Conservation (phyloP, 129 eudicot species). For the Glebionis coronaria region DNA sequence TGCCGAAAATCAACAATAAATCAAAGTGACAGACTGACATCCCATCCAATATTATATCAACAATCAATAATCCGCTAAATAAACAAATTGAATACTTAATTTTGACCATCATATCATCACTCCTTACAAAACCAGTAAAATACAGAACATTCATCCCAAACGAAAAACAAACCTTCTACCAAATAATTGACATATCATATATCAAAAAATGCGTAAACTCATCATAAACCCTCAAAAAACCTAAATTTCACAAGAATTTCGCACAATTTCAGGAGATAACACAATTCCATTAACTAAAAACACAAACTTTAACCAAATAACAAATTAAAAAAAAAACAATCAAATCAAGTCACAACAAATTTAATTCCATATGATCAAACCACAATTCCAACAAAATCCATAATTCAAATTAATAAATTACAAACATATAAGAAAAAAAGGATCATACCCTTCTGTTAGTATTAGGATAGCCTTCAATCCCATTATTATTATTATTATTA, state of each 20-base stretch:
- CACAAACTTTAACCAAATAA: not conserved
- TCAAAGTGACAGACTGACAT: too few relatives aligned
- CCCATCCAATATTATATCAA: not conserved
- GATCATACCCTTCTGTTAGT: slow-evolving; percentile 68
- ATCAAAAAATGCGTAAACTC: slow-evolving; percentile 20
- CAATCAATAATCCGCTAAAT: not conserved
- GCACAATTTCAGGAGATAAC: not conserved
- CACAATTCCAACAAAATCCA: not conserved
- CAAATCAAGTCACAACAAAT: slow-evolving; percentile 1
- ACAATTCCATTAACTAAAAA: not conserved
- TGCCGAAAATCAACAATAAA: not conserved
- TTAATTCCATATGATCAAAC: slow-evolving; percentile 2
- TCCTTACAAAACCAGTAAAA: slow-evolving; percentile 13
- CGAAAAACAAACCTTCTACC: slow-evolving; percentile 2
- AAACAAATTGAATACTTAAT: not conserved
- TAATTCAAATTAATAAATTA: not conserved
- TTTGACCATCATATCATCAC: slow-evolving; percentile 24
- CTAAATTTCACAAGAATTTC: slow-evolving; percentile 6
- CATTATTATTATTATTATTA: slow-evolving; percentile 11
- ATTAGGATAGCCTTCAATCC: slow-evolving; percentile 41
- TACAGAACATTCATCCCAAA: not conserved
- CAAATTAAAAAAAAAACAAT: not conserved
- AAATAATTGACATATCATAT: not conserved
- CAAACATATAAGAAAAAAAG: not conserved
- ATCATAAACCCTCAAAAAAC: not conserved